These are phyloP conservation scores for Datisca glomerata DNA, from an alignment of 306 rosid genomes.

Conservation along the genomic window DNA sequence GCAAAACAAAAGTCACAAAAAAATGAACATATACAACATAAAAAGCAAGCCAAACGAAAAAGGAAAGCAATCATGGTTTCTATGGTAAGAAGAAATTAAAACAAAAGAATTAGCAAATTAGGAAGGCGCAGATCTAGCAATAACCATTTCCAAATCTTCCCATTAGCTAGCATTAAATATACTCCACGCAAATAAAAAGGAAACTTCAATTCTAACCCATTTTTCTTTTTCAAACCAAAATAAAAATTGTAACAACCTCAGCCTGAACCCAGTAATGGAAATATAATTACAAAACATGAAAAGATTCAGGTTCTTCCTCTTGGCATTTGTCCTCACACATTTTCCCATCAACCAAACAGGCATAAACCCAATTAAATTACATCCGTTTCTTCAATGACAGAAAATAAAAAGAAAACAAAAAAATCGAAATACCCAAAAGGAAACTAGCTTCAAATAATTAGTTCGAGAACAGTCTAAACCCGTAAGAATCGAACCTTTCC, in stretches of 20 bases:
- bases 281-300: no score
- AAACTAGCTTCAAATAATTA: neutral
- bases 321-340: neutral
- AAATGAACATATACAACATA: no score
- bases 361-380: no score
- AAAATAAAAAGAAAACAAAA: neutral
- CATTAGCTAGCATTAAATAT: conserved; percentile 1
- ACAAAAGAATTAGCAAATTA: neutral
- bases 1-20: no score
- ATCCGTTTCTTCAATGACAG: no score
- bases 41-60: neutral
- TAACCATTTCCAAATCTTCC: neutral
- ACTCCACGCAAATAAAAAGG: neutral
- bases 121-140: conserved; percentile 12
- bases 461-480: neutral
- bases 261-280: no score
- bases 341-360: neutral
- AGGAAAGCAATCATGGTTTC: neutral
- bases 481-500: conserved; percentile 48
- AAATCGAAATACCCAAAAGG: neutral
- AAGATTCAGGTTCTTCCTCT: neutral
- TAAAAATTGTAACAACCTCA: neutral
- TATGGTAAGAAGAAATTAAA: neutral
- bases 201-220: no score
- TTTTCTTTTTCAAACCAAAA: no score